Evolutionary conservation across 441 rosid genomes (phyloP), one percentile per base, ranked within the genome.

Genomic region (Corymbia citriodora): DNA sequence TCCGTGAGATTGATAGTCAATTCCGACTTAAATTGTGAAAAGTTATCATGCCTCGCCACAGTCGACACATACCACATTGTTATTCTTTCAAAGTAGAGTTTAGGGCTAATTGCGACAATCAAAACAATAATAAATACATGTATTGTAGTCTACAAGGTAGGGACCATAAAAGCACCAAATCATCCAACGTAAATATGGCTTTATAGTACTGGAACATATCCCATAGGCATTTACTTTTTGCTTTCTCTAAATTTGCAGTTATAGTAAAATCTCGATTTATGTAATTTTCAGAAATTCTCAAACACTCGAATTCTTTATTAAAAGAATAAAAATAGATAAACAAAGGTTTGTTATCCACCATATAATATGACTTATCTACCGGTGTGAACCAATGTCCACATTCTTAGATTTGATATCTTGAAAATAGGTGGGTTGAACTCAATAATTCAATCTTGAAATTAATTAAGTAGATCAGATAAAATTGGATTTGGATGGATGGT

Each of bases 131-230:
- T 72, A 55, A 70, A 72, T 87, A 52, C 11, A 21, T 11, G 57
- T 90, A 81, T 86, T 88, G 18, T 1, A 0, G 17, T 88, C 86
- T 86, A 88, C 55, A 90, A 87, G 72, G 89, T 10, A 23, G 33
- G 87, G 48, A 88, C 88, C 89, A 88, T 40, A 53, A 88, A 86
- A 87, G 53, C 23, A 74, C 89, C 48, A 74, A 90, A 90, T 5
- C 63, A 88, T 74, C 27, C 72, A 52, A 90, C 36, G 29, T 90
- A 86, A 90, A 88, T 45, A 86, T 23, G 15, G 2, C 49, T 81
- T 36, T 68, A 23, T 7, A 31, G 17, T 68, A 31, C 17, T 3
- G 17, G 1, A 68, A 17, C 1, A 6, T 13, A 18, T 14, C 25
- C 13, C 49, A 36, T 7, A 72, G 3, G 49, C 10, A 33, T 72